Conservation (phyloP, 1,284 basidiomycete genomes). For the Anthracocystis walkeri region DNA sequence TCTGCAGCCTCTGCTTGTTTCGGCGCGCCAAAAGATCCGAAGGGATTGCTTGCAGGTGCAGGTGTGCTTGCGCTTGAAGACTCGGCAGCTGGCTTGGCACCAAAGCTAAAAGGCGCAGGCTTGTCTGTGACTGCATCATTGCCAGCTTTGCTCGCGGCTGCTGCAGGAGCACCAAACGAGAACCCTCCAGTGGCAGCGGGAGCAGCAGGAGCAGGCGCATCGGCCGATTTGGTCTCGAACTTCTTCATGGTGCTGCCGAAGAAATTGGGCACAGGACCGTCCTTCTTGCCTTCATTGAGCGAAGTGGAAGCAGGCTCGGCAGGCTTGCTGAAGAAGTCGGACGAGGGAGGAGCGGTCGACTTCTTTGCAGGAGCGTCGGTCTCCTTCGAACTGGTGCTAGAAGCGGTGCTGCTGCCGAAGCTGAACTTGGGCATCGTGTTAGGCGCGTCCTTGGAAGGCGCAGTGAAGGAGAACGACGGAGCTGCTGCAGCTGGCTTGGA, state of each 20-base stretch:
- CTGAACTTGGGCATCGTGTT: conserved; percentile 41
- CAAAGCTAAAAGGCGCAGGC: conserved; percentile 37
- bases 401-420: conserved; percentile 34
- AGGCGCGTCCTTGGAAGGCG: conserved; percentile 36
- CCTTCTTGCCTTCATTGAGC: conserved; percentile 50
- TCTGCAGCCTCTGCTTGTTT: conserved; percentile 18
- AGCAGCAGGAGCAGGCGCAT: conserved; percentile 5
- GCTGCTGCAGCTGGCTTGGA: conserved; percentile 15
- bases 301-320: conserved; percentile 24
- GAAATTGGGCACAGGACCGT: conserved; percentile 63
- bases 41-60: background rate
- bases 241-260: conserved; percentile 54
- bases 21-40: conserved; percentile 19
- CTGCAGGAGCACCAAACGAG: conserved; percentile 20
- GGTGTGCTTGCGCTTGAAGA: conserved; percentile 3
- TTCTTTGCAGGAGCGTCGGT: conserved; percentile 17
- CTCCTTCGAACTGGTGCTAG: conserved; percentile 12
- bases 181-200: conserved; percentile 10
- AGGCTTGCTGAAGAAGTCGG: conserved; percentile 51
- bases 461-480: conserved; percentile 47
- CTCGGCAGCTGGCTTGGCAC: conserved; percentile 20
- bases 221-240: conserved; percentile 36
- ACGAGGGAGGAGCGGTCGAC: conserved; percentile 24
- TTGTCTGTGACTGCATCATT: conserved; percentile 2
- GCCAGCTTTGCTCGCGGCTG: background rate